Percentiles rank a stretch among this genome's conserved stretches.
Conservation (phyloP, 345 rosid species). For the Sonneratia alba region DNA sequence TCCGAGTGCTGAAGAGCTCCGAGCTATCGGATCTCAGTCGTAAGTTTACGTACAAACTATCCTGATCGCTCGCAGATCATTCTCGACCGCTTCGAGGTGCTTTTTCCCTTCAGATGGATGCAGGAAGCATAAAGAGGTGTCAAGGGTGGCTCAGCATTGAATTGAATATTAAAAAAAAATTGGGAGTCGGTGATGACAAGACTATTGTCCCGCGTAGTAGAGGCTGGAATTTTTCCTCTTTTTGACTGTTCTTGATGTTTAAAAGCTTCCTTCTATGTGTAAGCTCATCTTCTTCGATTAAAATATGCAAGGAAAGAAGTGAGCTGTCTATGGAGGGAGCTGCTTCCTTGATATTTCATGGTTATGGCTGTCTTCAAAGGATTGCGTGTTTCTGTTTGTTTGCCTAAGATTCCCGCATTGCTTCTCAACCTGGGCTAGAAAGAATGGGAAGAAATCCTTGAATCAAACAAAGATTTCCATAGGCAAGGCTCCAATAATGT, state of each 20-base stretch:
- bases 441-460: too few species aligned
- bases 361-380: not conserved
- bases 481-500: too few species aligned
- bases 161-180: not conserved
- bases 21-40: slow-evolving; percentile 43
- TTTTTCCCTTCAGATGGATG: slow-evolving; percentile 9
- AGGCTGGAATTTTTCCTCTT: not conserved
- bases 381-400: too few species aligned
- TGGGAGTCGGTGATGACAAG: slow-evolving; percentile 22
- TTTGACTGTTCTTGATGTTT: not conserved
- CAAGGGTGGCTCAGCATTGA: not conserved
- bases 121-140: slow-evolving; percentile 4
- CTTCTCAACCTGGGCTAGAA: too few species aligned
- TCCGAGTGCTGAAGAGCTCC: slow-evolving; percentile 80
- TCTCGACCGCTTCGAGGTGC: too few species aligned
- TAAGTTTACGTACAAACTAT: slow-evolving; percentile 17
- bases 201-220: not conserved
- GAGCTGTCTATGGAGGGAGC: not conserved
- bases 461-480: too few species aligned
- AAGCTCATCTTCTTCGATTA: not conserved
- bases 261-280: not conserved
- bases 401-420: too few species aligned
- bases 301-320: not conserved
- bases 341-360: not conserved
- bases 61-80: not conserved